Evolutionary conservation across 805 yeast species (phyloP).

Genomic region (Wickerhamiella parazyma): DNA sequence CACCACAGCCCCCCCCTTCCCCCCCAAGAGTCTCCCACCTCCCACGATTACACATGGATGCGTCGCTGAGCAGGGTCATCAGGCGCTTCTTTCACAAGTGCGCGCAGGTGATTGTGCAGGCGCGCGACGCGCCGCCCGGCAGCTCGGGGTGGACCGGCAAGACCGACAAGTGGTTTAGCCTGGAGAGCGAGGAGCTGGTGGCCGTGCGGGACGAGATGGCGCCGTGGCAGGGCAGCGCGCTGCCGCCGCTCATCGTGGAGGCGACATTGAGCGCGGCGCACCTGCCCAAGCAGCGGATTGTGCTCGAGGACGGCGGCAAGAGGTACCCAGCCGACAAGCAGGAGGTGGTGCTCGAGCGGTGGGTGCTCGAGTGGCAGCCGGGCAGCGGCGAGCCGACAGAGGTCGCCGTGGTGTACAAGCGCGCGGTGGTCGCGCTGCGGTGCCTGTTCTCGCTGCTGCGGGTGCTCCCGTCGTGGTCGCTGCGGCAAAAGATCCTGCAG

Average conservation of each 20-base stretch:
- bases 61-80: conserved; percentile 21
- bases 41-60: conserved; percentile 5
- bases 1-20: too few species aligned
- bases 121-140: conserved; percentile 15
- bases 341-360: conserved; percentile 87
- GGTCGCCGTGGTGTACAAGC: conserved; percentile 57
- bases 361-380: conserved; percentile 74
- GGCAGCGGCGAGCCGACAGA: conserved; percentile 27
- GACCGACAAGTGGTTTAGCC: conserved; percentile 28
- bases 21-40: too few species aligned
- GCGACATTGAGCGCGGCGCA: conserved; percentile 57
- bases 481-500: conserved; percentile 35
- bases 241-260: conserved; percentile 76
- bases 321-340: conserved; percentile 43
- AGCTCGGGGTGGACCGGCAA: conserved; percentile 16
- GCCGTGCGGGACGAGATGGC: conserved; percentile 41
- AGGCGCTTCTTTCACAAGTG: conserved; percentile 31
- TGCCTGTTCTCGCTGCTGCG: conserved; percentile 53
- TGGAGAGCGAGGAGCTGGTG: conserved; percentile 29
- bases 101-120: conserved; percentile 25
- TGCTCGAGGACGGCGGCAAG: conserved; percentile 42
- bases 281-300: conserved; percentile 44
- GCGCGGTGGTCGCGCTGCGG: conserved; percentile 59
- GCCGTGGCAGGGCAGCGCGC: conserved; percentile 39
- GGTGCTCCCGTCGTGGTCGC: conserved; percentile 57